phyloP scores from a whole-genome alignment of 805 yeast species.

The Yarrowia phangngaensis region DNA sequence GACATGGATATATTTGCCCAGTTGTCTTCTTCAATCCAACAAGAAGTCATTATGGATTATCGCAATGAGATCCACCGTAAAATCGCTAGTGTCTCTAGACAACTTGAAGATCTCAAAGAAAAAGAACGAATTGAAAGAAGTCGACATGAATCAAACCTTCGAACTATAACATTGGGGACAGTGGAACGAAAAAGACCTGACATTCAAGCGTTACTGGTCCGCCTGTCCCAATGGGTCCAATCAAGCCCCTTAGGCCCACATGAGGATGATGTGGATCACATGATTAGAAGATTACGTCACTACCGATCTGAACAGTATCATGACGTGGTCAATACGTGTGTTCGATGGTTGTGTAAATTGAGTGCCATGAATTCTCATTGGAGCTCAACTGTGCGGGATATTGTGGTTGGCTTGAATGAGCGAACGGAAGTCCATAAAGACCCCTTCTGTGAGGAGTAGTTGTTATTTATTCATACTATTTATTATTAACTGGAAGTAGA shows the following conservation, averaged over 20 bases:
- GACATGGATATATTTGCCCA: slow-evolving; percentile 63
- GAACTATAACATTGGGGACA: slow-evolving; percentile 1
- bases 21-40: slow-evolving; percentile 47
- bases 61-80: slow-evolving; percentile 56
- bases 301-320: slow-evolving; percentile 2
- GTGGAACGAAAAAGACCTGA: slow-evolving; percentile 1
- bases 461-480: slow-evolving; percentile 5
- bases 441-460: too few species aligned
- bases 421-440: too few species aligned
- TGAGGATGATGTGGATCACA: slow-evolving; percentile 5
- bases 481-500: neutral
- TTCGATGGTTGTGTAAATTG: slow-evolving; percentile 4
- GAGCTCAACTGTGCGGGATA: neutral
- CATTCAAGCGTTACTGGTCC: neutral
- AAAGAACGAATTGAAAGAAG: slow-evolving; percentile 10
- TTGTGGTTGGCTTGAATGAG: slow-evolving; percentile 3
- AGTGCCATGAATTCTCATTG: slow-evolving; percentile 8
- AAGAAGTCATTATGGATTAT: slow-evolving; percentile 21
- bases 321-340: slow-evolving; percentile 10
- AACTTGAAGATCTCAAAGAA: slow-evolving; percentile 18
- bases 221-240: slow-evolving; percentile 7
- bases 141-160: neutral
- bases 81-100: slow-evolving; percentile 35
- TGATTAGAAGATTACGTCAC: neutral
- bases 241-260: slow-evolving; percentile 4